Evolutionary conservation across 176 grass and related monocot genomes (phyloP), one percentile per base, ranked within the genome.

Genomic region (Elymus sibiricus): DNA sequence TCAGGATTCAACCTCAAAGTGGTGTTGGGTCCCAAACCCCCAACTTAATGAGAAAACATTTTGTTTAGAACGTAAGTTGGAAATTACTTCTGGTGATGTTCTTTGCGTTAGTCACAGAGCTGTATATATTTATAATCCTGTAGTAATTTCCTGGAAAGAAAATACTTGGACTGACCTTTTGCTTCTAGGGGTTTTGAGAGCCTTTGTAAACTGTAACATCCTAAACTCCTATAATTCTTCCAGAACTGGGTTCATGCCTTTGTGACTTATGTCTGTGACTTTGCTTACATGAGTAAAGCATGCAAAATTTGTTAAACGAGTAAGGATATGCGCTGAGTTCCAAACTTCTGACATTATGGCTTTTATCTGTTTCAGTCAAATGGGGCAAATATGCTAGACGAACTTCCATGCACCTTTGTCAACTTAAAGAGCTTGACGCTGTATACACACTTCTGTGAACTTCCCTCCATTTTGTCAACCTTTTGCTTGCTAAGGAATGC

Each of bases 391-490:
- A 69, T 60, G 43, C 11, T 79, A 67, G 49, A 75, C 38, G 43
- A 47, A 59, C 84, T 60, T 86, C 37, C 75, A 79, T 86, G 64
- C 64, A 79, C 64, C 64, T 86, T 79, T 79, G 19, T 49, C 37
- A 86, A 70, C 49, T 71, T 86, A 27, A 86, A 79, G 37, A 79
- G 7, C 51, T 60, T 86, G 65, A 32, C 42, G 9, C 31, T 79
- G 27, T 71, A 7, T 44, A 79, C n/a, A 28, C 47, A 86, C 4
- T 86, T 86, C 19, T 44, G 76, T 79, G 84, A 86, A 25, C 32
- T 86, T 21, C 35, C 49, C 37, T 9, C 24, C 0, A 79, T 86
- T 79, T 60, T 86, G 51, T 71, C 12, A n/a, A 15, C 28, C 35
- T 61, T 86, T 34, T 79, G 49, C 64, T 61, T 86, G 15, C 12